Percentiles rank a stretch among this genome's conserved stretches.
Conservation (phyloP, 2,329 filamentous ascomycete genomes). For the Aspergillus luchuensis region DNA sequence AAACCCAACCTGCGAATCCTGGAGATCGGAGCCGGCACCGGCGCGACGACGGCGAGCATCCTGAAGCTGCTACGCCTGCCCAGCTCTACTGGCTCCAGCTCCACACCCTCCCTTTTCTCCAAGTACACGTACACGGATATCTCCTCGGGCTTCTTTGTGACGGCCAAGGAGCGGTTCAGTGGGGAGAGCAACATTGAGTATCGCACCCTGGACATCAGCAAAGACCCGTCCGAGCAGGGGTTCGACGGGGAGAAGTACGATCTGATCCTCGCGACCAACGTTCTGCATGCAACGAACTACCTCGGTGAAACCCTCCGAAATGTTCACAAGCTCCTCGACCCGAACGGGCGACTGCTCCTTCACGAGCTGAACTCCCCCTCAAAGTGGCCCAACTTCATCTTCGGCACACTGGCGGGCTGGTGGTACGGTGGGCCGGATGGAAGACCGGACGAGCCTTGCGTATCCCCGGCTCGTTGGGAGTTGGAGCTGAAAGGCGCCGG, state of each 20-base stretch:
- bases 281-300: slow-evolving; percentile 10
- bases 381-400: slow-evolving; percentile 7
- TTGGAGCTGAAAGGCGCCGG: slow-evolving; percentile 5
- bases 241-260: slow-evolving; percentile 30
- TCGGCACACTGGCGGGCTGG: slow-evolving; percentile 12
- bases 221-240: slow-evolving; percentile 29
- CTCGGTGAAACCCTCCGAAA: slow-evolving; percentile 24
- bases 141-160: slow-evolving; percentile 26
- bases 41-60: slow-evolving; percentile 12
- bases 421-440: slow-evolving; percentile 10
- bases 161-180: slow-evolving; percentile 22
- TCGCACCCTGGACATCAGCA: slow-evolving; percentile 27
- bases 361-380: slow-evolving; percentile 1
- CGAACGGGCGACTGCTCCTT: slow-evolving; percentile 38
- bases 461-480: slow-evolving; percentile 7
- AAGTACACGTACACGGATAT: slow-evolving; percentile 28
- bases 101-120: slow-evolving; percentile 8
- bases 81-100: neutral
- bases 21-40: slow-evolving; percentile 28
- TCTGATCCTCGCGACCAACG: slow-evolving; percentile 24
- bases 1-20: slow-evolving; percentile 11
- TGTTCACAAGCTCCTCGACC: slow-evolving; percentile 28
- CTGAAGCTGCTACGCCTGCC: slow-evolving; percentile 4
- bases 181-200: slow-evolving; percentile 22
- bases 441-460: slow-evolving; percentile 5